These are phyloP conservation scores for Aspergillus sp. DNA, from an alignment of 2,329 filamentous ascomycete species.

Conservation along the genomic window DNA sequence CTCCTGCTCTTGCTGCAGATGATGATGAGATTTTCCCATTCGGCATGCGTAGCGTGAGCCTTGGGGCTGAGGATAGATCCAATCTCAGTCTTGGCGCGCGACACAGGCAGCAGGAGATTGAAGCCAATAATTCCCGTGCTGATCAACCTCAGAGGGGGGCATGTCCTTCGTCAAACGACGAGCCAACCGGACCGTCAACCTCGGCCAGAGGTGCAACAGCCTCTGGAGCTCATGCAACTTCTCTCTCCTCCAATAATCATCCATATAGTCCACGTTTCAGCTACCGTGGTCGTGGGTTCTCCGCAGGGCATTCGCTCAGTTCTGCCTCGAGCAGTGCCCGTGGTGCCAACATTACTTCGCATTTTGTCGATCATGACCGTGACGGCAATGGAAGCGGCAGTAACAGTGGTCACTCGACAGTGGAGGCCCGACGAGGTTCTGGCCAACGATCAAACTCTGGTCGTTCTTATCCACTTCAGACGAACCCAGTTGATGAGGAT, in stretches of 20 bases:
- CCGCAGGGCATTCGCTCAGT: constrained; percentile 33
- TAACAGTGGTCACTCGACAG: constrained; percentile 31
- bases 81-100: constrained; percentile 26
- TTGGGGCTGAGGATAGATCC: constrained; percentile 38
- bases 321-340: constrained; percentile 38
- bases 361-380: constrained; percentile 30
- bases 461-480: constrained; percentile 25
- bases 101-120: constrained; percentile 30
- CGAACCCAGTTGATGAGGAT: constrained; percentile 33
- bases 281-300: constrained; percentile 34
- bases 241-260: constrained; percentile 26
- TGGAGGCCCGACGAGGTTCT: constrained; percentile 31
- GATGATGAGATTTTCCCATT: constrained; percentile 42
- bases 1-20: constrained; percentile 27
- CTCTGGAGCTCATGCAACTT: constrained; percentile 21
- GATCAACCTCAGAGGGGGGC: constrained; percentile 15
- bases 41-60: constrained; percentile 43
- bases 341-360: constrained; percentile 25
- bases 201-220: constrained; percentile 11
- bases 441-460: constrained; percentile 29
- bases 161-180: constrained; percentile 15
- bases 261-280: constrained; percentile 35
- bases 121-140: constrained; percentile 13
- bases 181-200: constrained; percentile 11
- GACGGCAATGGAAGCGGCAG: constrained; percentile 37